Base-by-base conservation (phyloP, 768 basidiomycete species). In the Lactifluus echinatus region DNA sequence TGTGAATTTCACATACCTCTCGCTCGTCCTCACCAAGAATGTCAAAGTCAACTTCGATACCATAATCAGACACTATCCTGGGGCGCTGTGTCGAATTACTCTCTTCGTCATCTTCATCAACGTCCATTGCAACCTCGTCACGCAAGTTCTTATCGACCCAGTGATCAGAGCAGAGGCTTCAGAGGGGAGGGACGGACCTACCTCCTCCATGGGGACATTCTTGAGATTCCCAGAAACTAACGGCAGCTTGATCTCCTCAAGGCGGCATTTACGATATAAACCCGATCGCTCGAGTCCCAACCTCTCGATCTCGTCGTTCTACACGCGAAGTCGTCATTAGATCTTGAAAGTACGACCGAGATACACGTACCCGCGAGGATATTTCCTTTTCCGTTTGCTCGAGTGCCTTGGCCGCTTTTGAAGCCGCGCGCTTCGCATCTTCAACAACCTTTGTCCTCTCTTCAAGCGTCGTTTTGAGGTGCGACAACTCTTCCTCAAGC, bases 151-250 rank as follows among this genome's bases (percentile, higher is more conserved):
- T 88, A 59, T 50, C 43, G 8, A 33, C n/a, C 14, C 23, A 6
- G 17, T 1, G 8, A 46, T 7, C 42, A 21, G 10, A 7, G 29
- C 6, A 19, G 7, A 31, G 44, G 15, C 15, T 24, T n/a, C 8
- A 14, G 29, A 12, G 7, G 5, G 6, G 31, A 4, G 39, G n/a
- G 17, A 48, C n/a, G 63, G 26, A 50, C 74, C 39, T 47, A 91
- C 93, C 82, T 97, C 96, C 67, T 97, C 93, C 82, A 98, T 89
- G 0, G 95, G 89, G 2, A 98, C 90, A 63, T 89, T 81, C 69
- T 82, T 85, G 53, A 98, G 73, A 65, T 82, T 79, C 6, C 95
- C 96, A 53, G 78, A 69, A 14, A 77, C 63, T 12, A 98, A 73
- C 0, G 95, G 93, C 17, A 99, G 69, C 57, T 79, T 79, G 63